These are phyloP conservation scores for Globisporangium perplexum DNA, from an alignment of 352 stramenopile species.

Conservation along the genomic window DNA sequence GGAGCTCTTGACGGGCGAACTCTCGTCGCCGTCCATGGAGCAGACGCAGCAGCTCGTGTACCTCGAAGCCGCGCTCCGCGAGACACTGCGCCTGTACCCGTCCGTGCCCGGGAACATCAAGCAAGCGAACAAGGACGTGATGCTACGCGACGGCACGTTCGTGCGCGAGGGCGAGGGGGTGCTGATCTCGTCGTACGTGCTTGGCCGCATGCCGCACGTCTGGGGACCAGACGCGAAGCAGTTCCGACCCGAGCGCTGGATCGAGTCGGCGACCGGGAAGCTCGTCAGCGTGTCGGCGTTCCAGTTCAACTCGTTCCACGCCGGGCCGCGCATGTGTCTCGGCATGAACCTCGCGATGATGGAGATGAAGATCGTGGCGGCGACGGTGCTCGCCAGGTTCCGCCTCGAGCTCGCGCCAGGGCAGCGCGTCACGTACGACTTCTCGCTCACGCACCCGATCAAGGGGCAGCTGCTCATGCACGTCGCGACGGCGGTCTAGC, in stretches of 20 bases:
- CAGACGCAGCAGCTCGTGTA: constrained; percentile 28
- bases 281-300: constrained; percentile 33
- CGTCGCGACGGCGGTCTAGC: background rate
- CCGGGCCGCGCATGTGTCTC: constrained; percentile 59
- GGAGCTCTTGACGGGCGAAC: constrained; percentile 3
- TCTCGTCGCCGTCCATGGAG: constrained; percentile 17
- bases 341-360: constrained; percentile 74
- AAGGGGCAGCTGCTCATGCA: constrained; percentile 1
- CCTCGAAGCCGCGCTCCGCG: constrained; percentile 39
- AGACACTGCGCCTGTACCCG: constrained; percentile 52
- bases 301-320: constrained; percentile 72
- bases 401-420: constrained; percentile 28
- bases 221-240: constrained; percentile 52
- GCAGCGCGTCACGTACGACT: constrained; percentile 34
- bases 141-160: constrained; percentile 60
- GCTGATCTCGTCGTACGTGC: constrained; percentile 37
- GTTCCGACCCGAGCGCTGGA: constrained; percentile 66
- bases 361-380: constrained; percentile 76
- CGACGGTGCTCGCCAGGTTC: constrained; percentile 54
- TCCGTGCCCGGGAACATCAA: constrained; percentile 39
- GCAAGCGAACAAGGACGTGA: constrained; percentile 27
- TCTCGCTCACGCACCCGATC: constrained; percentile 29
- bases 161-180: constrained; percentile 28
- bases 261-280: constrained; percentile 34
- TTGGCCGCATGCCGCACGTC: constrained; percentile 48